phyloP scores from a whole-genome alignment of 768 basidiomycete species.

The Zangia roseola region DNA sequence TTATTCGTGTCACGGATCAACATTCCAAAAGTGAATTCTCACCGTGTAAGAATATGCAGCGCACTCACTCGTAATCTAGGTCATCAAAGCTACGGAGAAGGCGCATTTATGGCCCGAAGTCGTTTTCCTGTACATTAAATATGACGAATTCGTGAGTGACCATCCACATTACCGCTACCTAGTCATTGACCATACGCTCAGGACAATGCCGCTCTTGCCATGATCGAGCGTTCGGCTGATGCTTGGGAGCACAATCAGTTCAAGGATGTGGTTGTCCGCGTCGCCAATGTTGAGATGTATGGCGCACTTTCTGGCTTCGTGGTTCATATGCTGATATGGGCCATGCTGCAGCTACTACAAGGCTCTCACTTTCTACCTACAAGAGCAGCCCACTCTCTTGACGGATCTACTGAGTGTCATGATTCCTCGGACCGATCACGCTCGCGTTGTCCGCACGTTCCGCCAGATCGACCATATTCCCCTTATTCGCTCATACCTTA shows the following conservation, averaged over 20 bases:
- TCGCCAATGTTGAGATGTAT: constrained; percentile 96
- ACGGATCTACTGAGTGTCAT: constrained; percentile 92
- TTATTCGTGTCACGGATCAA: constrained; percentile 95
- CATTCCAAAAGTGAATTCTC: constrained; percentile 75
- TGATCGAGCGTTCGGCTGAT: constrained; percentile 98
- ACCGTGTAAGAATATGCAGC: background rate
- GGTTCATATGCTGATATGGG: constrained; percentile 3
- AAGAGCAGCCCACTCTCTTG: constrained; percentile 89
- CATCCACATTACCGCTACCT: background rate
- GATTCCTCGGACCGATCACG: constrained; percentile 92
- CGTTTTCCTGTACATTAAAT: constrained; percentile 98
- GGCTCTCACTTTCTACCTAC: constrained; percentile 89
- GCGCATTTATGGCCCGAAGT: constrained; percentile 98
- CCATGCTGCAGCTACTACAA: constrained; percentile 77
- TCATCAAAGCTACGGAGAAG: constrained; percentile 93
- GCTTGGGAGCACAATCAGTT: constrained; percentile 99
- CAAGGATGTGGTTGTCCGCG: constrained; percentile 96
- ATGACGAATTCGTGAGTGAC: constrained; percentile 80
- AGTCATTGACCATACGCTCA: constrained; percentile 28
- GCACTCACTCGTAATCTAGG: constrained; percentile 37
- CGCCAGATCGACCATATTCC: constrained; percentile 93
- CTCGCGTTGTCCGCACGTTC: constrained; percentile 95
- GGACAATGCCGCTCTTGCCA: constrained; percentile 97
- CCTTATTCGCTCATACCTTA: constrained; percentile 93
- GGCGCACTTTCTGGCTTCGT: constrained; percentile 17